Evolutionary conservation across 179 eudicot species (phyloP), one percentile per base, ranked within the genome.

Genomic region (Silene vulgaris): DNA sequence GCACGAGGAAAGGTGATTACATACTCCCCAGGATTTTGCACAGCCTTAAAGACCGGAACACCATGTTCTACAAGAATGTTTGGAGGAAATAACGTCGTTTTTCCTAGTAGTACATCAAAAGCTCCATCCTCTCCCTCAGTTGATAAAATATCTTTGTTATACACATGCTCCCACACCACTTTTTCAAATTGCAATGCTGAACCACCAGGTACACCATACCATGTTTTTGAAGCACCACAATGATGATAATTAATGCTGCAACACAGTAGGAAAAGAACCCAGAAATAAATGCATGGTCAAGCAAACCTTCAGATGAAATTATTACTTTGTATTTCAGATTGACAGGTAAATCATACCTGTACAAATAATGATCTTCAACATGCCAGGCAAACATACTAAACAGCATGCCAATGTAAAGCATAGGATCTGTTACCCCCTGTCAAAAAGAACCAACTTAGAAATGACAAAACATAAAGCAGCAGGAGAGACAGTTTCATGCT

Each of bases 361-460:
- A 93, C 78, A 96, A 80, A 84, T 93, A 93, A 81, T 96, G 99
- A 84, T 96, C 99, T 83, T 96, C 99, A 77, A 96, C 99, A 79
- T 96, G 99, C 99, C 99, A 96, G 71, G 99, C 99, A 83, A 96
- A 96, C 97, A 91, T 89, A 87, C 99, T 96, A 74, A 96, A 96
- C 32, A 96, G 88, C 99, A 96, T 96, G 78, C 98, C 99, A 65
- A 96, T 91, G 83, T 96, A 96, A 20, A 96, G 91, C 99, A 96
- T 96, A 14, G 99, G 99, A 79, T 93, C 97, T 65, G 99, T 93
- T 78, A 96, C 96, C 71, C 98, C 99, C 99, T 93, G 90, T 59
- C 72, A 66, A 63, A 76, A 65, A 29, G 70, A 45, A 68, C 48
- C 28, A 26, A 71, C 19, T 54, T 68, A 72, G 61, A 19, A 68